Conservation (phyloP, 2,329 filamentous ascomycete species). For the Basipetospora chlamydospora region DNA sequence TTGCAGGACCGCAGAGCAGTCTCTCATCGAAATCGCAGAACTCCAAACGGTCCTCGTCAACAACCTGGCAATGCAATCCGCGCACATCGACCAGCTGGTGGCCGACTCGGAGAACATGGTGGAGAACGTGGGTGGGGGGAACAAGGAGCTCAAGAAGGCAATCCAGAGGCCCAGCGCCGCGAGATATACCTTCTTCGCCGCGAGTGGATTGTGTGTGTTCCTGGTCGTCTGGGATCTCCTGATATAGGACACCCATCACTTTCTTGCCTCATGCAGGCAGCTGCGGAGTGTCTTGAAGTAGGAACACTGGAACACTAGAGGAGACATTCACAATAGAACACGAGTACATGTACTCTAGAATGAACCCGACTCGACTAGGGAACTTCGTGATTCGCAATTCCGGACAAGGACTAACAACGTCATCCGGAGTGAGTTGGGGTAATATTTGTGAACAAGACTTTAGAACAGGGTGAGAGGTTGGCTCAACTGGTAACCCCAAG, state of each 20-base stretch:
- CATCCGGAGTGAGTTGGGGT: too few relatives aligned
- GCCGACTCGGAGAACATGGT: constrained; percentile 67
- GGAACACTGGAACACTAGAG: too few relatives aligned
- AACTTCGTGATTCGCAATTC: too few relatives aligned
- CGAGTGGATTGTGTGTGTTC: constrained; percentile 58
- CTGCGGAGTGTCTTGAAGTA: too few relatives aligned
- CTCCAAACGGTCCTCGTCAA: constrained; percentile 78
- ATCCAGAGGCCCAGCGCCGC: constrained; percentile 57
- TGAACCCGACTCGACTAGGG: too few relatives aligned
- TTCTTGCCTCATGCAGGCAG: neutral
- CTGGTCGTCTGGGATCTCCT: constrained; percentile 68
- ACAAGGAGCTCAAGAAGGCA: constrained; percentile 80
- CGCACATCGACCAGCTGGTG: constrained; percentile 79
- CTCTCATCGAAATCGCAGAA: constrained; percentile 81
- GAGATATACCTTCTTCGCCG: constrained; percentile 68
- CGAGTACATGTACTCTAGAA: too few relatives aligned
- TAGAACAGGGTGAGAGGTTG: too few relatives aligned
- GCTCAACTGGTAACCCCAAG: too few relatives aligned
- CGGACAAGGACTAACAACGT: too few relatives aligned
- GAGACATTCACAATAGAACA: too few relatives aligned
- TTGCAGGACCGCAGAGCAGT: constrained; percentile 69
- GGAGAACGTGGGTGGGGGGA: constrained; percentile 78
- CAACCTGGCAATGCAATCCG: constrained; percentile 74
- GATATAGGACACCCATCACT: constrained; percentile 20
- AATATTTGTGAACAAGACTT: too few relatives aligned